Evolutionary conservation across 2,329 filamentous ascomycete genomes (phyloP).

Genomic region (Monascus ruber): DNA sequence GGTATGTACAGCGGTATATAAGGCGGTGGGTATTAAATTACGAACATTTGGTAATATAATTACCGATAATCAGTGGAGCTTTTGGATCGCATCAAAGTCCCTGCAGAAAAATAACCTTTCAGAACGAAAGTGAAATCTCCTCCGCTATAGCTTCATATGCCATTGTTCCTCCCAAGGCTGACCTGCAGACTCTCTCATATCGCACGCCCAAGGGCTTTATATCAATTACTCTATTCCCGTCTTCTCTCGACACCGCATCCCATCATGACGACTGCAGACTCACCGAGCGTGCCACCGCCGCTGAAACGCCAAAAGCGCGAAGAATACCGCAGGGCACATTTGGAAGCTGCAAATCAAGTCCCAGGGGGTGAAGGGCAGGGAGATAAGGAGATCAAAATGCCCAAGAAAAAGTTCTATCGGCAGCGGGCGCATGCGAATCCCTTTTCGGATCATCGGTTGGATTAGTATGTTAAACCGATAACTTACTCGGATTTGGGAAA

Average conservation of each 20-base stretch:
- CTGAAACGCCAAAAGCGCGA: slow-evolving; percentile 56
- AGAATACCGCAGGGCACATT: slow-evolving; percentile 48
- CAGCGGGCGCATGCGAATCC: slow-evolving; percentile 96
- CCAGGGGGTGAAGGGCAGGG: slow-evolving; percentile 8
- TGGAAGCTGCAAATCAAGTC: slow-evolving; percentile 10
- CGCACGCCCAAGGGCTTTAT: neutral
- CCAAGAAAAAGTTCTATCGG: slow-evolving; percentile 91
- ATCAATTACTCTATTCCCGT: neutral
- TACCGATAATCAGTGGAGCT: too few relatives aligned
- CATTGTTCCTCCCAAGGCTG: neutral
- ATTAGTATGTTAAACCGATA: slow-evolving; percentile 54
- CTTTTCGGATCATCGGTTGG: slow-evolving; percentile 84
- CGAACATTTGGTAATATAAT: too few relatives aligned
- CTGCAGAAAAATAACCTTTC: too few relatives aligned
- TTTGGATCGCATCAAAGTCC: too few relatives aligned
- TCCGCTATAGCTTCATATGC: neutral
- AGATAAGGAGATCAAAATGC: slow-evolving; percentile 46
- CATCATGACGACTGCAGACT: slow-evolving; percentile 8
- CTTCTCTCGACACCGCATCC: slow-evolving; percentile 1
- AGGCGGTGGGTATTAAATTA: too few relatives aligned
- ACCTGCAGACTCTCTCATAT: neutral
- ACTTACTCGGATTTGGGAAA: too few relatives aligned
- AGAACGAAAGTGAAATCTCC: too few relatives aligned
- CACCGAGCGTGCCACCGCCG: slow-evolving; percentile 15
- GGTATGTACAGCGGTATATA: too few relatives aligned